Evolutionary conservation across 306 rosid genomes (phyloP).

Genomic region (Begonia fuchsioides): DNA sequence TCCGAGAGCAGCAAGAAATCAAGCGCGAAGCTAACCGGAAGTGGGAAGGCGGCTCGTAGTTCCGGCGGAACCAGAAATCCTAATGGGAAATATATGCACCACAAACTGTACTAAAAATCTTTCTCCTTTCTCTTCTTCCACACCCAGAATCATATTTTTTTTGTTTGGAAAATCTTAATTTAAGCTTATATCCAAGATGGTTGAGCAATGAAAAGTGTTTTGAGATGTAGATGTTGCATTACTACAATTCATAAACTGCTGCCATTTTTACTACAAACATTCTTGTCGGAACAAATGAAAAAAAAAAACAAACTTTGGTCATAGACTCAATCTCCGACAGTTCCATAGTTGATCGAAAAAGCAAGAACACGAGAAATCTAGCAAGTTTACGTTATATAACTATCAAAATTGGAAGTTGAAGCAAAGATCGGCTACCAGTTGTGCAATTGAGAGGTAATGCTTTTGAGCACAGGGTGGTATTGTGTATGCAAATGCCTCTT

Average conservation of each 20-base stretch:
- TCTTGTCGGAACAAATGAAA: no score
- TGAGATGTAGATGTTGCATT: no score
- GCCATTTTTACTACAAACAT: no score
- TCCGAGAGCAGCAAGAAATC: constrained; percentile 53
- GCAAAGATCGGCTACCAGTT: no score
- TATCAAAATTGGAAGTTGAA: not conserved
- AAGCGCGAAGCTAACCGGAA: constrained; percentile 17
- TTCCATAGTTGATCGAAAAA: not conserved
- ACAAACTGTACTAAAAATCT: constrained; percentile 21
- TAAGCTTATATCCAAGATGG: not conserved
- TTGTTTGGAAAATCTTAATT: no score
- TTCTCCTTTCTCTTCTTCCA: constrained; percentile 1
- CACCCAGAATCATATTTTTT: no score
- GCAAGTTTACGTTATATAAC: not conserved
- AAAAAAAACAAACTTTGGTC: no score
- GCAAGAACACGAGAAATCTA: not conserved
- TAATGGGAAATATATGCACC: constrained; percentile 35
- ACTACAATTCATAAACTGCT: no score
- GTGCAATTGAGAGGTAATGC: constrained; percentile 76
- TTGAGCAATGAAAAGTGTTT: no score
- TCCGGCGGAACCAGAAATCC: constrained; percentile 47
- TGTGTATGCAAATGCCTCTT: constrained; percentile 60
- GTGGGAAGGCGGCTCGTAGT: constrained; percentile 27
- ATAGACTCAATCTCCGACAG: no score
- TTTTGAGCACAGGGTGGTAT: constrained; percentile 73